Evolutionary conservation across 1,284 basidiomycete species (phyloP).

Genomic region (Rhodotorula sp.): DNA sequence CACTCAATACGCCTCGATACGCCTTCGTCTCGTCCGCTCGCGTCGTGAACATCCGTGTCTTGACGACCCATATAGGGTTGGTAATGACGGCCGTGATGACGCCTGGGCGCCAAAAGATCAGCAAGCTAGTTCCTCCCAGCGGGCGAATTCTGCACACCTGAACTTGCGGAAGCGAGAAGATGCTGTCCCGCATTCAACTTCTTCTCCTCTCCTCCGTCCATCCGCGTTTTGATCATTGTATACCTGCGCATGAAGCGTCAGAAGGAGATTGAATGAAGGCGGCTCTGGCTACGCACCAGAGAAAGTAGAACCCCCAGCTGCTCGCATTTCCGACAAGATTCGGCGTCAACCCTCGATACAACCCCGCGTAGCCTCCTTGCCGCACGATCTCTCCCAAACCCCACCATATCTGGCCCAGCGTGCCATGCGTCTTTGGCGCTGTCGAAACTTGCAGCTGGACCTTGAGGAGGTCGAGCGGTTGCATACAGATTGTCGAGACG

Average conservation of each 20-base stretch:
- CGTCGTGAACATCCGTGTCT: conserved; percentile 95
- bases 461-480: conserved; percentile 95
- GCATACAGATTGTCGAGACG: conserved; percentile 91
- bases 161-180: conserved; percentile 87
- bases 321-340: conserved; percentile 96
- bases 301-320: conserved; percentile 96
- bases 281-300: conserved; percentile 60
- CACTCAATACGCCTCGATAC: conserved; percentile 76
- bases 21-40: conserved; percentile 61
- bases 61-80: conserved; percentile 98
- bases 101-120: conserved; percentile 55
- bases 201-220: conserved; percentile 46
- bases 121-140: too few relatives aligned
- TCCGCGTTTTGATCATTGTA: conserved; percentile 77
- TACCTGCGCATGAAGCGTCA: conserved; percentile 60
- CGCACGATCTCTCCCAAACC: conserved; percentile 61
- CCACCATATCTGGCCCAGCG: conserved; percentile 5
- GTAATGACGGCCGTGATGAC: conserved; percentile 90
- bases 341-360: conserved; percentile 70
- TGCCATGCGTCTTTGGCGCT: conserved; percentile 45
- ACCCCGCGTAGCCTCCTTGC: conserved; percentile 47
- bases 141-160: conserved; percentile 63
- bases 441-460: conserved; percentile 92
- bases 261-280: neutral
- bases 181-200: conserved; percentile 72